A percentile compares a stretch with the other conserved stretches of the same genome.
Conservation (phyloP, 495 filamentous ascomycete genomes). For the Hypoxylon crocopeplum region DNA sequence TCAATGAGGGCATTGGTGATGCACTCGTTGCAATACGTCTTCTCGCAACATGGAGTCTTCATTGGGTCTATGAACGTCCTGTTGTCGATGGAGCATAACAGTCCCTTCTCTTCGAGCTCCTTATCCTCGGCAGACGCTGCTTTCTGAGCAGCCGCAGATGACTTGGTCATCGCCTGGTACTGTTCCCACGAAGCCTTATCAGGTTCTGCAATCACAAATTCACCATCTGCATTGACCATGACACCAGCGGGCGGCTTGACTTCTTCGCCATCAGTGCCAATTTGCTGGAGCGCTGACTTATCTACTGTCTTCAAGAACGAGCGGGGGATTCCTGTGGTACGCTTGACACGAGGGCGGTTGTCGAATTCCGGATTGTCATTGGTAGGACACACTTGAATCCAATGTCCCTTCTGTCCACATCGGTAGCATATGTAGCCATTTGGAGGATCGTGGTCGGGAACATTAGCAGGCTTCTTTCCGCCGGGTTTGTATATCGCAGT, state of each 20-base stretch:
- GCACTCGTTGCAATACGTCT: slow-evolving; percentile 98
- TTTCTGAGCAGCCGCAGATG: slow-evolving; percentile 78
- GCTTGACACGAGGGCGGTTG: slow-evolving; percentile 86
- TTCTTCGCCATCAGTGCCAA: slow-evolving; percentile 76
- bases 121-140: slow-evolving; percentile 72
- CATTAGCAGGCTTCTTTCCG: slow-evolving; percentile 70
- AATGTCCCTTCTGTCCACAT: slow-evolving; percentile 98
- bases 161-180: slow-evolving; percentile 91
- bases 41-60: slow-evolving; percentile 96
- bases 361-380: slow-evolving; percentile 97
- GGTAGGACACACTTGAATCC: slow-evolving; percentile 96
- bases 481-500: slow-evolving; percentile 59
- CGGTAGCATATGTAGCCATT: slow-evolving; percentile 95
- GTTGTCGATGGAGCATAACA: slow-evolving; percentile 95
- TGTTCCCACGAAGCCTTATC: slow-evolving; percentile 96
- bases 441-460: slow-evolving; percentile 89
- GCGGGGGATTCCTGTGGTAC: slow-evolving; percentile 93
- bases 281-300: slow-evolving; percentile 76
- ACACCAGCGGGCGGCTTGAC: slow-evolving; percentile 80
- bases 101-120: slow-evolving; percentile 81
- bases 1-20: slow-evolving; percentile 97
- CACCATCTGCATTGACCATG: slow-evolving; percentile 97
- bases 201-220: slow-evolving; percentile 92
- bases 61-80: slow-evolving; percentile 96
- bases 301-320: slow-evolving; percentile 94